phyloP scores from a whole-genome alignment of 148 eudicot genomes.

The Vaccinium corymbosum region DNA sequence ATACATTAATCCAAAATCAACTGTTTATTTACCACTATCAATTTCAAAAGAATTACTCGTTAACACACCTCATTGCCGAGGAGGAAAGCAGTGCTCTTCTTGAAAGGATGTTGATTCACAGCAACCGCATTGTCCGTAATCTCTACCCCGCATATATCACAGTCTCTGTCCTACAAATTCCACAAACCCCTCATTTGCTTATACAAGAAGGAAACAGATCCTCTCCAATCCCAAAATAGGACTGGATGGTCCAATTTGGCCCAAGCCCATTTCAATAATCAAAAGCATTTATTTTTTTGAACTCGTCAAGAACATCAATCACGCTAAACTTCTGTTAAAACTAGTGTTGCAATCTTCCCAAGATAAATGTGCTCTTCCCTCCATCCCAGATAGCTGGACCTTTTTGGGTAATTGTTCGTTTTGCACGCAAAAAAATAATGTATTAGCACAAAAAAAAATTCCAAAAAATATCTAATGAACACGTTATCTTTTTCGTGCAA shows the following conservation, averaged over 20 bases:
- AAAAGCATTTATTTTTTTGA: neutral
- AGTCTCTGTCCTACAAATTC: slow-evolving; percentile 62
- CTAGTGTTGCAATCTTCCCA: neutral
- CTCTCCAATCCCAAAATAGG: neutral
- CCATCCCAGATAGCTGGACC: neutral
- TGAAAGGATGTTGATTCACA: slow-evolving; percentile 78
- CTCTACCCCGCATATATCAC: slow-evolving; percentile 97
- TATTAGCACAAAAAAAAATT: too few species aligned
- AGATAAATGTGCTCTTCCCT: neutral
- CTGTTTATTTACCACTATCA: neutral
- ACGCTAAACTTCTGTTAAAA: neutral
- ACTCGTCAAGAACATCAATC: neutral
- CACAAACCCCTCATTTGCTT: slow-evolving; percentile 6
- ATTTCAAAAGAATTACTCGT: neutral
- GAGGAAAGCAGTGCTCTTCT: slow-evolving; percentile 80
- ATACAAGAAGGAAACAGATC: neutral
- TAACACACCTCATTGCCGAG: slow-evolving; percentile 81
- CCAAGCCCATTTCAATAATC: neutral
- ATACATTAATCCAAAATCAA: neutral
- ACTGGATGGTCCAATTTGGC: neutral
- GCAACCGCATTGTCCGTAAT: slow-evolving; percentile 69
- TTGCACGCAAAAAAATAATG: too few species aligned
- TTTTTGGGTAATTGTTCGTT: too few species aligned
- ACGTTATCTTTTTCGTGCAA: too few species aligned
- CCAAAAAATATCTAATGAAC: too few species aligned